These are phyloP conservation scores for Chimonanthus praecox DNA, from an alignment of 164 flowering plant species.

Conservation along the genomic window DNA sequence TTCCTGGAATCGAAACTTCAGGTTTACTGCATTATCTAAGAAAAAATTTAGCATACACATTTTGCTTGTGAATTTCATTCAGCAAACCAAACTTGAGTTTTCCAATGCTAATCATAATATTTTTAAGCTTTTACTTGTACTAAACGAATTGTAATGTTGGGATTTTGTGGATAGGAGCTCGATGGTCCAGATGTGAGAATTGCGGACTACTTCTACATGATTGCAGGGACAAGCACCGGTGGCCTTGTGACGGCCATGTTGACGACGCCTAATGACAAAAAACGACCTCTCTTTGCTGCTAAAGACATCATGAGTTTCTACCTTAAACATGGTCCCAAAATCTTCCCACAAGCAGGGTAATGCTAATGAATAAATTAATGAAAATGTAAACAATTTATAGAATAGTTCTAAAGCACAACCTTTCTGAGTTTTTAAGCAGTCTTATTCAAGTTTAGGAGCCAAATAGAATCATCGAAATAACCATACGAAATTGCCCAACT, in stretches of 20 bases:
- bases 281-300: slow-evolving; percentile 8
- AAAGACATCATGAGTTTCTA: slow-evolving; percentile 2
- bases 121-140: neutral
- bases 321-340: slow-evolving; percentile 8
- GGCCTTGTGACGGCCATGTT: slow-evolving; percentile 10
- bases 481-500: no score
- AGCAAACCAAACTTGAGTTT: neutral
- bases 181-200: slow-evolving; percentile 13
- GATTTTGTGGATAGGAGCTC: slow-evolving; percentile 1
- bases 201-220: slow-evolving; percentile 11
- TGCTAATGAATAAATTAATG: neutral
- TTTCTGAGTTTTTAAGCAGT: neutral
- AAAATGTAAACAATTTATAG: neutral
- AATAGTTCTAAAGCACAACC: neutral
- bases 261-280: slow-evolving; percentile 6
- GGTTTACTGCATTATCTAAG: slow-evolving; percentile 7
- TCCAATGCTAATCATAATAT: neutral
- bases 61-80: neutral
- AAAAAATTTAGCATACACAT: neutral
- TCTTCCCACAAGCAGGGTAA: slow-evolving; percentile 7
- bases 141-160: neutral
- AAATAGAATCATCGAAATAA: no score
- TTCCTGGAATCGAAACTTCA: slow-evolving; percentile 30
- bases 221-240: slow-evolving; percentile 12
- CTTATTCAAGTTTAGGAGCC: neutral